Conservation (phyloP, 164 flowering plant genomes). For the Kalanchoe fedtschenkoi region DNA sequence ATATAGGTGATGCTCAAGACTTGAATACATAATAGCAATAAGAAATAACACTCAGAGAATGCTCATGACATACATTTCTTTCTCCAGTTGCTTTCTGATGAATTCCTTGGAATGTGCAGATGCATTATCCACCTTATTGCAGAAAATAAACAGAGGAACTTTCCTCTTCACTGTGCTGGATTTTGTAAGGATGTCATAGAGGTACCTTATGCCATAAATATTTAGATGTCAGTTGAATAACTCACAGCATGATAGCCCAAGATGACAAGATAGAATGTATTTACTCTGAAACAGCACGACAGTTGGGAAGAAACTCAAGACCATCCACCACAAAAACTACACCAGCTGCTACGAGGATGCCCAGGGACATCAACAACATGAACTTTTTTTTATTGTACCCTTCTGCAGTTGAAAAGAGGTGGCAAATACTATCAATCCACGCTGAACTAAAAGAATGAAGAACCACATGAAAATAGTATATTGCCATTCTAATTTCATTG, state of each 20-base stretch:
- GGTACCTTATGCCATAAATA: constrained; percentile 46
- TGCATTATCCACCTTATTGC: constrained; percentile 95
- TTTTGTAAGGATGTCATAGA: constrained; percentile 84
- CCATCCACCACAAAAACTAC: constrained; percentile 89
- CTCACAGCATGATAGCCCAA: neutral
- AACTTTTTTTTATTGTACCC: constrained; percentile 45
- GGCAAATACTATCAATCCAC: neutral
- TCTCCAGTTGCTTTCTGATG: constrained; percentile 82
- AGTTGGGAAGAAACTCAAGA: constrained; percentile 73
- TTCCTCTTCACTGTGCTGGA: constrained; percentile 65
- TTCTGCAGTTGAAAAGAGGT: constrained; percentile 16
- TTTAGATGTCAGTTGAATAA: neutral
- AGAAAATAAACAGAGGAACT: constrained; percentile 64
- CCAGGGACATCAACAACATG: constrained; percentile 91
- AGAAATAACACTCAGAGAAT: neutral
- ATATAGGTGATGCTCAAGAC: no score
- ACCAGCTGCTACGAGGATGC: constrained; percentile 82
- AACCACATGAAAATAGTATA: neutral
- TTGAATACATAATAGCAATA: neutral
- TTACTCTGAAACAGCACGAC: constrained; percentile 86
- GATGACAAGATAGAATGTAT: neutral
- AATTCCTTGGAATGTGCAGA: constrained; percentile 92
- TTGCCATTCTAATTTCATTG: no score
- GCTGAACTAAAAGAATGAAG: neutral
- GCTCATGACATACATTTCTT: constrained; percentile 63